Base-by-base conservation (phyloP, 2,329 filamentous ascomycete genomes). In the Verticillium zaregamsianum region DNA sequence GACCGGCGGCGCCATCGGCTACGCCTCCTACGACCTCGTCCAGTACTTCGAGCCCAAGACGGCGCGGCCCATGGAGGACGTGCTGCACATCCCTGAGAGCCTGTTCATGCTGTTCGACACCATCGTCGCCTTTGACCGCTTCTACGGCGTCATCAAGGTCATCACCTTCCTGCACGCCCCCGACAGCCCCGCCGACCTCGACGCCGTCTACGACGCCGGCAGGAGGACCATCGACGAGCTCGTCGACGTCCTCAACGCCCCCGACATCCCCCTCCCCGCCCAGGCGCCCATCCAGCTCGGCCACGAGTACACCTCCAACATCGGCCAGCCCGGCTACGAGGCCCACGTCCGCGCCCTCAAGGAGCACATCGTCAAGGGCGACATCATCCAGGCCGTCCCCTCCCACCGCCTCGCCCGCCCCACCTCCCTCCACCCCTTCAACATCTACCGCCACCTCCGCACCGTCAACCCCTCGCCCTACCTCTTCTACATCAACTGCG, bases 381-480 rank as follows among this genome's bases (percentile, higher is more conserved):
- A 98, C 80, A 98, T 99, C 73, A 98, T 99, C 77, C 95, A 99
- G 76, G 92, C 93, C 1, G 95, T 99, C 17, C 95, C 95, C 2
- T 97, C 93, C 52, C 95, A 99, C 78, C 88, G 95, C 59, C 91
- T 98, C 72, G 89, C 93, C 8, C 86, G 94, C 32, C 93, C 93
- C 15, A 99, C 95, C 3, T 88, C 86, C 61, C 82, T 99, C 54
- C 95, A 99, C 75, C 94, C 95, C 0, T 99, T 98, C 83, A 99
- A 98, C 80, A 91, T 99, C 70, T 99, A 98, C 82, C 88, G 94
- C 60, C 92, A 97, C 74, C 84, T 99, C 40, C 91, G 95, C 65
- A 97, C 92, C n/a, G 91, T 98, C 71, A 99, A 99, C 74, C 95
- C 95, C 0, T 97, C 93, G 9, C 95, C 95, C 0, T 99, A 99